phyloP scores from a whole-genome alignment of 2,329 filamentous ascomycete species.

The Penicillium sp. region DNA sequence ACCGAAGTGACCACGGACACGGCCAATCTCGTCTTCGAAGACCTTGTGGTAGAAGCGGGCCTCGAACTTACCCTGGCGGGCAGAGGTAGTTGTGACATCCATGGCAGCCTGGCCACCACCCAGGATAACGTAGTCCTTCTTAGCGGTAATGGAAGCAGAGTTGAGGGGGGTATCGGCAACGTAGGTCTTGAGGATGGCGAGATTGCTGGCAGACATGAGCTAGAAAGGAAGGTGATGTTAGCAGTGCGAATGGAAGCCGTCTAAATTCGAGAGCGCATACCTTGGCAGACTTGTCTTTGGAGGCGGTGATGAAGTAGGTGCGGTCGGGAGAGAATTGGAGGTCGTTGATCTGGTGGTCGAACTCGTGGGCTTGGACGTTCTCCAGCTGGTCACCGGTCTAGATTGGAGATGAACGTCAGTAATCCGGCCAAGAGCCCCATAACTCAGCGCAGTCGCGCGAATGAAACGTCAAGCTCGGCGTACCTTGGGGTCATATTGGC shows the following conservation, averaged over 20 bases:
- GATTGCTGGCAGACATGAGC: constrained; percentile 82
- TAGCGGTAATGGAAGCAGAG: constrained; percentile 88
- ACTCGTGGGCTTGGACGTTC: constrained; percentile 83
- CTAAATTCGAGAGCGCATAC: constrained; percentile 48
- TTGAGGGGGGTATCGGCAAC: constrained; percentile 91
- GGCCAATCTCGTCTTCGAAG: constrained; percentile 97
- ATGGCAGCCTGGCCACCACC: constrained; percentile 98
- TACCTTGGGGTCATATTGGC: constrained; percentile 88
- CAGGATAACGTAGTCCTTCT: constrained; percentile 97
- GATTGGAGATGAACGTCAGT: constrained; percentile 26
- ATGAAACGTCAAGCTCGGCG: constrained; percentile 16
- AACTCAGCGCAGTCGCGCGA: too few species aligned
- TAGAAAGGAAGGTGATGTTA: constrained; percentile 34
- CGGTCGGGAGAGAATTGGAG: constrained; percentile 93
- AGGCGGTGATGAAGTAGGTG: constrained; percentile 97
- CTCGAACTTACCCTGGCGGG: constrained; percentile 98
- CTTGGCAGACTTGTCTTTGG: constrained; percentile 97
- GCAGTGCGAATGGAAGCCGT: neutral
- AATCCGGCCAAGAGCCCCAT: neutral
- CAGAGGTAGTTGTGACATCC: constrained; percentile 94
- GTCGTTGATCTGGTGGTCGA: constrained; percentile 81
- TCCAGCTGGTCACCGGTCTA: constrained; percentile 78
- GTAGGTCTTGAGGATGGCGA: constrained; percentile 93
- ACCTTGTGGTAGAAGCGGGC: constrained; percentile 99
- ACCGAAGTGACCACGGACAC: constrained; percentile 96